Base-by-base conservation (phyloP, 2,329 filamentous ascomycete species). In the Lecanoromycetidae sp. region DNA sequence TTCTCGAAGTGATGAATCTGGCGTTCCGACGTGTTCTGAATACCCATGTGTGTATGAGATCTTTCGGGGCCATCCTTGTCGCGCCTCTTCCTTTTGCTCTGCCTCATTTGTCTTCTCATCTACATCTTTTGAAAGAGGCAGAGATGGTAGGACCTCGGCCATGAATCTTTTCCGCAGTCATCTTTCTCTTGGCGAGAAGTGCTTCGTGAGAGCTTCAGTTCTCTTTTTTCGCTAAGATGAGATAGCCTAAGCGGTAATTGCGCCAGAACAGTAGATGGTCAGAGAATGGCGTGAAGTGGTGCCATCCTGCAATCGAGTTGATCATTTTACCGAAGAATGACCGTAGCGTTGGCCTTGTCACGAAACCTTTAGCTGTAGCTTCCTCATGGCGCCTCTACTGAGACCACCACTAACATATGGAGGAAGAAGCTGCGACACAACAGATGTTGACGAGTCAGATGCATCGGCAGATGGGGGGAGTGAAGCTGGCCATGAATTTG, bases 381-480 rank as follows among this genome's bases (percentile, higher is more conserved):
- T 35, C 37, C 30, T 34, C 30, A 47, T 47, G 45, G 45, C 45
- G 32, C 23, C 29, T 25, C 15, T 47, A 29, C 38, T 42, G 26
- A 25, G 30, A n/a, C 22, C 30, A 19, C 37, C 33, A 41, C 9
- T 30, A n/a, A 23, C 22, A 13, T 8, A 42, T 17, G 32, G 38
- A 17, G 19, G 17, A 38, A 36, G 22, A 6, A 29, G 15, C 13
- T 13, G 15, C 15, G 17, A 22, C 32, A 20, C 30, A 30, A 37
- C 25, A 9, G 45, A 41, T 6, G 42, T 36, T 37, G 37, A 47
- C 23, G 30, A 15, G 8, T 42, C 38, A 17, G 43, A 37, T 29
- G n/a, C 17, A 38, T 23, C 20, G 25, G 15, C 43, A 27, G 29
- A 35, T 17, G 17, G n/a, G 7, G 37, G 35, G 20, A n/a, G 30